Evolutionary conservation across 306 rosid genomes (phyloP), one percentile per base, ranked within the genome.

Genomic region (Medicago lupulina): DNA sequence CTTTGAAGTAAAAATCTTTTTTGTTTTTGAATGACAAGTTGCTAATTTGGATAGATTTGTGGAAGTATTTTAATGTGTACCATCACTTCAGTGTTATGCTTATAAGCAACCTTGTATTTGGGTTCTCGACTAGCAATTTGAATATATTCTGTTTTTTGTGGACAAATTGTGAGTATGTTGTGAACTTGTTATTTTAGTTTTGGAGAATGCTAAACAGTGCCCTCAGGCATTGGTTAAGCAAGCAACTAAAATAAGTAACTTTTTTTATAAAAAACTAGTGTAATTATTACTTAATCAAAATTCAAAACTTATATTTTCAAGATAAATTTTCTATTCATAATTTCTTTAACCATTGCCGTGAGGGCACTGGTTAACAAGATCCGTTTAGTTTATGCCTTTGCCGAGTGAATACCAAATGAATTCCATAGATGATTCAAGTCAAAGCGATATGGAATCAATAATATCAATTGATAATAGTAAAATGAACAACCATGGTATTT

Each of bases 1-100:
- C 61, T 60, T 77, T 71, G 75, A 92, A 89, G 88, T 90, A 67
- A 86, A 67, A 50, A 88, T 74, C 44, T 0, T 57, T 65, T 55
- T 40, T 9, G 31, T 36, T 73, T 79, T 75, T 12, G 34, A 57
- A 66, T 21, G 50, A 31, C 21, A 61, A 34, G 67, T 61, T 15
- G 43, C 66, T 68, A 65, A 58, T 70, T 80, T 46, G 55, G 67
- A 54, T 57, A 19, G 36, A 38, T 71, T 62, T 73, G 75, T 73
- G 71, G 40, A 73, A 73, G 49, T 57, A 14, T 67, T 64, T 41
- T 61, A 47, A 47, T 77, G 71, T 77, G 59, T 57, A 77, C 72
- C 71, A 46, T 66, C 66, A 34, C 31, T 76, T 11, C 47, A 28
- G 36, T 69, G 13, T 70, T 69, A 67, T 80, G 73, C 58, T 74